Evolutionary conservation across 1,284 basidiomycete species (phyloP), one percentile per base, ranked within the genome.

Genomic region (Leucoagaricus sp.): DNA sequence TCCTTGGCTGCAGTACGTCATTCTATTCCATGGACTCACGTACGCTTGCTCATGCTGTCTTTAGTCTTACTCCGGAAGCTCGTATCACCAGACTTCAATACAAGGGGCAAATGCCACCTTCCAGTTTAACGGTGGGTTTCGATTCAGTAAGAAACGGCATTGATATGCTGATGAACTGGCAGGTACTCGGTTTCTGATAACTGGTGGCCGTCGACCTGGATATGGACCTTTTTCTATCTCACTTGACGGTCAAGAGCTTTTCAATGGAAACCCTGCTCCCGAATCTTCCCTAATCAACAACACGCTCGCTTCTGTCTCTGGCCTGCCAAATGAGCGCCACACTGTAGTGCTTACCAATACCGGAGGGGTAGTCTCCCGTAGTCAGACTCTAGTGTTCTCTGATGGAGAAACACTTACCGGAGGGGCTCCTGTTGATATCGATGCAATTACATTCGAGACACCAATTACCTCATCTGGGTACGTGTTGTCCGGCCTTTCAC

Each of bases 171-270:
- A 21, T 12, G 15, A 25, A n/a, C 31, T 21, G 7, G 13, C 40
- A 74, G 82, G 83, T 19, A 84, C 82, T 57, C 83, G 80, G 3
- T 72, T 83, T 50, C 76, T 76, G 64, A 63, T 84, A 49, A 80
- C 75, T 61, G 83, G 82, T 31, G 78, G 76, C 13, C 70, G 67
- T 36, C 65, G 74, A 57, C 72, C 79, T 21, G 69, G 72, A 55
- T 84, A 84, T 62, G 83, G 83, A 48, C 63, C 68, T 21, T 85
- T 77, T 65, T 69, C 69, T 26, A 60, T 84, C 25, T 58, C 72
- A 9, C 69, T 85, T 6, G 83, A 85, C 61, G 77, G 78, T 9
- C 55, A 70, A n/a, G 65, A 66, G 6, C 61, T 77, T 15, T 49
- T 64, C n/a, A 70, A 58, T 48, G 74, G 75, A 8, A 72, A 65